Base-by-base conservation (phyloP, 495 filamentous ascomycete genomes). In the Pyrenula aspistea region DNA sequence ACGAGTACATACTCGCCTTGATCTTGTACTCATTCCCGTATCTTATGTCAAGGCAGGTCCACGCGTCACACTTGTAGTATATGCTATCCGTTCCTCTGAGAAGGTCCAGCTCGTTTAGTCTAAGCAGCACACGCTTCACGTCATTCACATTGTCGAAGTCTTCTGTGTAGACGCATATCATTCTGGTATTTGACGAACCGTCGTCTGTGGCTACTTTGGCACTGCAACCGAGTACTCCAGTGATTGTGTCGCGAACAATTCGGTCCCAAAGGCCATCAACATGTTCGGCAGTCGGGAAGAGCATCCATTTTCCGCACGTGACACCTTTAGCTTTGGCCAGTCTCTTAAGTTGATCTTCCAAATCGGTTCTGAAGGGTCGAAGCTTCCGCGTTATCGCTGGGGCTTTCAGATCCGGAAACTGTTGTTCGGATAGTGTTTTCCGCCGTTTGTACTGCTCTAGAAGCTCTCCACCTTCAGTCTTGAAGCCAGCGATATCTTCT, bases 21-120 rank as follows among this genome's bases (percentile, higher is more conserved):
- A 94, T 71, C 25, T 78, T 78, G 72, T 82, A 92, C 8, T 77
- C 67, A 67, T 93, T 95, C 10, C 77, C 74, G 1, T 73, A 71
- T 42, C 74, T 77, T 31, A 94, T 81, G 10, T 80, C 80, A 24
- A 94, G 70, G 61, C 84, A 71, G 1, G 90, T 92, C 60, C 80
- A 91, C 0, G 82, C 86, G 75, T 94, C 89, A 74, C 74, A 78
- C 64, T 94, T 93, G 67, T 94, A 95, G 59, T 87, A 91, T 53
- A 94, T 80, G 12, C 75, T 72, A 56, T 65, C 72, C 0, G 70
- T 68, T 2, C 65, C 66, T 23, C 58, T 56, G 20, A 85, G 73
- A 56, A 92, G 63, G 2, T 77, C 81, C 56, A 89, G 63, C 50
- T 79, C 71, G 49, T 77, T 74, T 59, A 94, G 62, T 57, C 71